These are phyloP conservation scores for Xeromyces bisporus DNA, from an alignment of 495 filamentous ascomycete genomes.

Conservation along the genomic window DNA sequence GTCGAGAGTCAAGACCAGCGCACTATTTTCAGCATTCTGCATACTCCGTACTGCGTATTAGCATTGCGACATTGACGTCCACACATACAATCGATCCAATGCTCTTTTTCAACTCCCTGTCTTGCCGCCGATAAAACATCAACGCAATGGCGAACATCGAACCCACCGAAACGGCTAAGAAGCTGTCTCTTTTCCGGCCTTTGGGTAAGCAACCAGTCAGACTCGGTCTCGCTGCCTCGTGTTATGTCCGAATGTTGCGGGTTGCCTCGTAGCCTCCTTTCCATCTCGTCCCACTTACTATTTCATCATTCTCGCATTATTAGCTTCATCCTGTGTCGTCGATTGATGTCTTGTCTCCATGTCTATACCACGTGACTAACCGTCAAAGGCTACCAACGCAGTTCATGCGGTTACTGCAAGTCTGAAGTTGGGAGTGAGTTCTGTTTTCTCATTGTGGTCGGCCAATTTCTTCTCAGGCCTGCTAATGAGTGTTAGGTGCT, in stretches of 20 bases:
- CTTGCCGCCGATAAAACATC: no score
- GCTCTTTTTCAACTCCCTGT: no score
- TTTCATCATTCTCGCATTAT: background rate
- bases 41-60: no score
- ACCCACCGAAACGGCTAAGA: slow-evolving; percentile 29
- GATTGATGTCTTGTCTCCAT: slow-evolving; percentile 4
- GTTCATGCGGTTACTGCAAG: slow-evolving; percentile 41
- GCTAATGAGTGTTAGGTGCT: no score
- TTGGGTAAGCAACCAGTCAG: slow-evolving; percentile 31
- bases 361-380: slow-evolving; percentile 7
- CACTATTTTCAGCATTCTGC: no score
- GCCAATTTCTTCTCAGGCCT: no score
- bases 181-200: slow-evolving; percentile 32
- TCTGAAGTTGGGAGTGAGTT: slow-evolving; percentile 34
- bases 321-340: background rate
- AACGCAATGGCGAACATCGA: no score
- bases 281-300: no score
- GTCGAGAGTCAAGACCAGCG: no score
- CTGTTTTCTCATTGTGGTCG: slow-evolving; percentile 2
- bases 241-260: slow-evolving; percentile 26
- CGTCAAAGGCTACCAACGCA: slow-evolving; percentile 30
- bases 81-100: no score
- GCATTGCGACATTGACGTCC: no score
- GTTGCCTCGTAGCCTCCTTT: no score
- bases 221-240: slow-evolving; percentile 18